Evolutionary conservation across 176 grass and related monocot genomes (phyloP).

Genomic region (Oryza australiensis): DNA sequence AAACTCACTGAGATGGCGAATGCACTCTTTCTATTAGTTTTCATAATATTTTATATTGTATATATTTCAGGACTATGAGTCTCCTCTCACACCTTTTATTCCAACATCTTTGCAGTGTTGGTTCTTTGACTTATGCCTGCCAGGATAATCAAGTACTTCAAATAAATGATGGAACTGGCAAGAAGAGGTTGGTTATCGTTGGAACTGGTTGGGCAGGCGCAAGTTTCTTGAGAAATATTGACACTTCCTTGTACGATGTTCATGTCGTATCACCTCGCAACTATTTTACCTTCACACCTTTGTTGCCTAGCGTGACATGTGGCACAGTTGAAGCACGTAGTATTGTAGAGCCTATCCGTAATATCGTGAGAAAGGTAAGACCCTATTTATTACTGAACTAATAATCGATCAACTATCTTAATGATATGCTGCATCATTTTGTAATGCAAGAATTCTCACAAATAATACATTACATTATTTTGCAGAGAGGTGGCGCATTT

Average conservation of each 20-base stretch:
- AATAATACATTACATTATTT: constrained; percentile 15
- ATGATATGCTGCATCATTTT: constrained; percentile 18
- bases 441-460: not conserved
- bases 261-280: constrained; percentile 94
- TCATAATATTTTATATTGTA: not conserved
- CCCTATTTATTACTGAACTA: not conserved
- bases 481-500: constrained; percentile 69
- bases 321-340: constrained; percentile 94
- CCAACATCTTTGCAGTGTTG: constrained; percentile 51
- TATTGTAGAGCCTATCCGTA: constrained; percentile 90
- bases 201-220: constrained; percentile 93
- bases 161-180: constrained; percentile 46
- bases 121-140: constrained; percentile 70
- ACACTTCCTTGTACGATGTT: constrained; percentile 87
- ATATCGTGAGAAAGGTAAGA: constrained; percentile 76
- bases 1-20: not conserved
- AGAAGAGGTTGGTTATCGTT: constrained; percentile 88
- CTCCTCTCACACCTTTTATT: not conserved
- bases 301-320: constrained; percentile 91
- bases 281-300: constrained; percentile 93
- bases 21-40: not conserved
- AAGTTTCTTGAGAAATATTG: constrained; percentile 82
- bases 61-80: not conserved
- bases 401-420: not conserved
- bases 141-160: constrained; percentile 50